These are phyloP conservation scores for Sporisorium sorghi DNA, from an alignment of 1,284 basidiomycete genomes.

Conservation along the genomic window DNA sequence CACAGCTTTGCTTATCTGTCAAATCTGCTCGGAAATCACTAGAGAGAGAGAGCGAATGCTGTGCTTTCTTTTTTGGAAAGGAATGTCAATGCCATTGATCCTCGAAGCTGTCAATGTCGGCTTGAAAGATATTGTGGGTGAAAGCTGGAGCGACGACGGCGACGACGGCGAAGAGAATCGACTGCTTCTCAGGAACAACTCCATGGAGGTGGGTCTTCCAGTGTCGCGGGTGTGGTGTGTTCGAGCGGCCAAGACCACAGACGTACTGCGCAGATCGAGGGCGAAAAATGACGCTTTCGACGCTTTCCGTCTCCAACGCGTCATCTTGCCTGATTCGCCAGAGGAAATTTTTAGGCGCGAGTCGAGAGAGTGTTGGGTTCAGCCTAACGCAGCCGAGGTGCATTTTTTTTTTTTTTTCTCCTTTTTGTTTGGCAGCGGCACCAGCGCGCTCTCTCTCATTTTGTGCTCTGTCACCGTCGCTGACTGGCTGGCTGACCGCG, in stretches of 20 bases:
- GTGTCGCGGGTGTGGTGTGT: background rate
- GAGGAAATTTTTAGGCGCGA: background rate
- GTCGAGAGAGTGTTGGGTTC: background rate
- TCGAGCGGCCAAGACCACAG: background rate
- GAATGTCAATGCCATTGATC: background rate
- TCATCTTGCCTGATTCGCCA: conserved; percentile 9
- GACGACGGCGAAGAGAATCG: background rate
- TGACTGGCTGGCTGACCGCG: background rate
- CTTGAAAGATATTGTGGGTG: too few relatives aligned
- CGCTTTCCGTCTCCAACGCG: conserved; percentile 32
- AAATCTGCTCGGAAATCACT: background rate
- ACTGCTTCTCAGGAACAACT: background rate
- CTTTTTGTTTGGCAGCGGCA: background rate
- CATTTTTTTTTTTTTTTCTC: background rate
- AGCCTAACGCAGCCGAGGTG: background rate
- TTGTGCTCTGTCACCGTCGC: conserved; percentile 5
- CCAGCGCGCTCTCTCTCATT: background rate
- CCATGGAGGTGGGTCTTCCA: conserved; percentile 2
- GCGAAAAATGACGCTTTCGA: too few relatives aligned
- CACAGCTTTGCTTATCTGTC: background rate
- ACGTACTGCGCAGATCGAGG: conserved; percentile 16
- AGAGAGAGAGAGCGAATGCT: too few relatives aligned
- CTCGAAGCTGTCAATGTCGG: background rate
- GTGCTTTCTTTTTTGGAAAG: background rate
- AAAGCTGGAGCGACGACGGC: too few relatives aligned